A percentile compares a stretch with the other conserved stretches of the same genome.
These are phyloP conservation scores for Thyridium curvatum DNA, from an alignment of 2,329 filamentous ascomycete species.

Conservation along the genomic window DNA sequence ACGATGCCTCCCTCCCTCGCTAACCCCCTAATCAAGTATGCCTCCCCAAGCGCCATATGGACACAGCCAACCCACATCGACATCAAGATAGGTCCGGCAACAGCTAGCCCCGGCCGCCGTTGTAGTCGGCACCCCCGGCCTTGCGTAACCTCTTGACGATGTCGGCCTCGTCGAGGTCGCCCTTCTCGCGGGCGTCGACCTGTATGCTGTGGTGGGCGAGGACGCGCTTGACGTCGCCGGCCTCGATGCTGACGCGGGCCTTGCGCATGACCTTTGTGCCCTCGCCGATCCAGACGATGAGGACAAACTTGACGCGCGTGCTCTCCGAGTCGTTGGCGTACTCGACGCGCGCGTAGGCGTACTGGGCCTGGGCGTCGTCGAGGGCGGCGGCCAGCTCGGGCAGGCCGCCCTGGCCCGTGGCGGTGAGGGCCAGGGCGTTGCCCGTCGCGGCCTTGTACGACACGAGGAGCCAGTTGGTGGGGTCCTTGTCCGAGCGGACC, in stretches of 20 bases:
- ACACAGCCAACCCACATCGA: background rate
- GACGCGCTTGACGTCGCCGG: conserved; percentile 56
- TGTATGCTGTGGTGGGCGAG: conserved; percentile 60
- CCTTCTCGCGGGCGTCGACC: conserved; percentile 53
- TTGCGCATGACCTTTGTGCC: conserved; percentile 63
- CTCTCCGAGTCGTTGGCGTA: conserved; percentile 67
- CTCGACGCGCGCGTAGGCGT: conserved; percentile 60
- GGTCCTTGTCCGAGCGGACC: conserved; percentile 60
- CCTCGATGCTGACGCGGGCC: conserved; percentile 62
- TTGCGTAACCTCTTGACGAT: conserved; percentile 56
- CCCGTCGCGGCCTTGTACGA: conserved; percentile 51
- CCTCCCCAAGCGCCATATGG: background rate
- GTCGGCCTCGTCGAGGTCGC: conserved; percentile 55
- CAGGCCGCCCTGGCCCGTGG: conserved; percentile 55
- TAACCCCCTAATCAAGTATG: too few species aligned
- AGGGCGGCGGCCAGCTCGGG: conserved; percentile 49
- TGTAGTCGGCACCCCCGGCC: conserved; percentile 66
- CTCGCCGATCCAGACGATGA: conserved; percentile 64
- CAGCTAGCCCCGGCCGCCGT: conserved; percentile 51
- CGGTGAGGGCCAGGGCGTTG: conserved; percentile 48
- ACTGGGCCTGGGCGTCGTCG: conserved; percentile 56
- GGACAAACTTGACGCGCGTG: conserved; percentile 60
- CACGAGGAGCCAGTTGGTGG: conserved; percentile 61
- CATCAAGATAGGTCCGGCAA: conserved; percentile 6
- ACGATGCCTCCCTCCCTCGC: too few species aligned